Conservation (phyloP, 306 rosid species). For the Prosopis cineraria region DNA sequence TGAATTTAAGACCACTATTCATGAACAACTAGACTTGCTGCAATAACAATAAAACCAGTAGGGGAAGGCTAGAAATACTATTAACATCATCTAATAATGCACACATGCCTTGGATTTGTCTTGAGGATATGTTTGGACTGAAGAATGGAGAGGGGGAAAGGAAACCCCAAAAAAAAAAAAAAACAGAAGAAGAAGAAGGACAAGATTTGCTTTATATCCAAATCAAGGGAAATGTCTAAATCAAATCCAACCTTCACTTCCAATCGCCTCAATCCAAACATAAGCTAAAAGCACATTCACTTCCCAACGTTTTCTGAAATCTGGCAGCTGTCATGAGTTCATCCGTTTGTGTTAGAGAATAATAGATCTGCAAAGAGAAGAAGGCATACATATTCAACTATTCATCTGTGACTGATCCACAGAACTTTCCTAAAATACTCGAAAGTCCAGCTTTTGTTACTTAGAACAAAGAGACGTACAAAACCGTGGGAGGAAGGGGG, state of each 20-base stretch:
- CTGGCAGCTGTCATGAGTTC: constrained; percentile 11
- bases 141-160: background rate
- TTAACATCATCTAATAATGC: background rate
- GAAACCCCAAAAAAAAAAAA: too few relatives aligned
- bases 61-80: background rate
- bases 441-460: constrained; percentile 27
- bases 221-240: background rate
- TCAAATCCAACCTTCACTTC: background rate
- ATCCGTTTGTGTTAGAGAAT: constrained; percentile 12
- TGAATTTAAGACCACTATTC: background rate
- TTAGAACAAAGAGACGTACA: constrained; percentile 36
- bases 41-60: background rate
- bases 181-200: too few relatives aligned
- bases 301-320: constrained; percentile 4
- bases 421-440: constrained; percentile 8
- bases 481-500: background rate
- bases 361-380: constrained; percentile 22
- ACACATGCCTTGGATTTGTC: constrained; percentile 14
- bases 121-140: background rate
- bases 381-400: background rate
- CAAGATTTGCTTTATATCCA: background rate
- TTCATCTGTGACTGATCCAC: constrained; percentile 9
- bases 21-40: background rate
- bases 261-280: background rate
- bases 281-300: background rate